phyloP scores from a whole-genome alignment of 78 protist genomes.

The Monocercomonoides exilis region DNA sequence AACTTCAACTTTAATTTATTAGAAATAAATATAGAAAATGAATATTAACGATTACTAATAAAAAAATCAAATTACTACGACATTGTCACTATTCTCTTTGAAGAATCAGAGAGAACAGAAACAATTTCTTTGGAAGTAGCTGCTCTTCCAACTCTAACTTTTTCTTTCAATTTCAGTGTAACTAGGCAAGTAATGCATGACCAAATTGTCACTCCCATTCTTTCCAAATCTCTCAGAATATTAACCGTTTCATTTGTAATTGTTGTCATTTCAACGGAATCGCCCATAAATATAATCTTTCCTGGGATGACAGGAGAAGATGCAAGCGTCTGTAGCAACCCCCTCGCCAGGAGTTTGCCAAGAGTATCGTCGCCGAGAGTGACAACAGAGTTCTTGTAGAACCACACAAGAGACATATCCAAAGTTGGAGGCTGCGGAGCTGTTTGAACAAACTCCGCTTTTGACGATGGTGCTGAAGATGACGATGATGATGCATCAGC shows the following conservation, averaged over 20 bases:
- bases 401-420: neutral
- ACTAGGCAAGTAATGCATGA: neutral
- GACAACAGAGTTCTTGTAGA: neutral
- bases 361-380: conserved; percentile 5
- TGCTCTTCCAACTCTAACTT: neutral
- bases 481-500: neutral
- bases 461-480: neutral
- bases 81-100: neutral
- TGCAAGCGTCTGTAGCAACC: neutral
- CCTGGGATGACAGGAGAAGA: neutral
- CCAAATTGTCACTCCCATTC: neutral
- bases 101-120: neutral
- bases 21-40: neutral
- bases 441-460: neutral
- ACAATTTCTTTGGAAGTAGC: neutral
- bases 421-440: neutral
- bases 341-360: neutral
- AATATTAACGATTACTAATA: neutral
- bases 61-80: neutral
- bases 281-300: neutral
- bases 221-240: neutral
- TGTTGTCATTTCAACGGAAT: neutral
- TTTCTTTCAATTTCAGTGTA: neutral
- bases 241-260: neutral
- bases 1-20: neutral